Conservation (phyloP, 176 grass and related monocot species). For the Calamus simplicifolius region DNA sequence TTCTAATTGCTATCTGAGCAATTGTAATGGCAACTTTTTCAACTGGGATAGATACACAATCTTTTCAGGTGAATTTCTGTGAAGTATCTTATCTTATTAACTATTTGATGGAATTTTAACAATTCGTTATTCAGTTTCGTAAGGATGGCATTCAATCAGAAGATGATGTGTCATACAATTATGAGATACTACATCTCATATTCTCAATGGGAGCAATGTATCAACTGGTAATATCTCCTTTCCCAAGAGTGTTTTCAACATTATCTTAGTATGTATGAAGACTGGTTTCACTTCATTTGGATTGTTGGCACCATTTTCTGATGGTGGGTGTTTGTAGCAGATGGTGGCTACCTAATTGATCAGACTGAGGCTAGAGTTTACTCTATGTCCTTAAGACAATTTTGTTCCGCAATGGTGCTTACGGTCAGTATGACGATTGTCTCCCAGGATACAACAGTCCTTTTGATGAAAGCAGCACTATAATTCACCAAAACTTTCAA, state of each 20-base stretch:
- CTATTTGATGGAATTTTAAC: no score
- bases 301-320: neutral
- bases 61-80: slow-evolving; percentile 52
- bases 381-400: no score
- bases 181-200: slow-evolving; percentile 71
- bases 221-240: slow-evolving; percentile 48
- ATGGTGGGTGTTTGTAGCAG: no score
- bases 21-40: slow-evolving; percentile 91
- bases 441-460: no score
- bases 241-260: slow-evolving; percentile 2
- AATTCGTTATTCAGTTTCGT: slow-evolving; percentile 35
- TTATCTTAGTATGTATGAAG: neutral
- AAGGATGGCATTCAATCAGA: slow-evolving; percentile 39
- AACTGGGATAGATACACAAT: slow-evolving; percentile 59
- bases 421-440: no score
- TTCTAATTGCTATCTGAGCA: slow-evolving; percentile 70
- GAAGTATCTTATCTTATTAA: slow-evolving; percentile 1
- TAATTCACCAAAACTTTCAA: no score
- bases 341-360: no score
- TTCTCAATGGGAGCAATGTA: slow-evolving; percentile 94
- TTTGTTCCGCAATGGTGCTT: no score
- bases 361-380: no score
- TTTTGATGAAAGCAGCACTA: no score
- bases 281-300: neutral
- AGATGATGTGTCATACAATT: slow-evolving; percentile 68